A percentile compares a stretch with the other conserved stretches of the same genome.
These are phyloP conservation scores for Citrus mangshanensis DNA, from an alignment of 345 rosid species.

Conservation along the genomic window DNA sequence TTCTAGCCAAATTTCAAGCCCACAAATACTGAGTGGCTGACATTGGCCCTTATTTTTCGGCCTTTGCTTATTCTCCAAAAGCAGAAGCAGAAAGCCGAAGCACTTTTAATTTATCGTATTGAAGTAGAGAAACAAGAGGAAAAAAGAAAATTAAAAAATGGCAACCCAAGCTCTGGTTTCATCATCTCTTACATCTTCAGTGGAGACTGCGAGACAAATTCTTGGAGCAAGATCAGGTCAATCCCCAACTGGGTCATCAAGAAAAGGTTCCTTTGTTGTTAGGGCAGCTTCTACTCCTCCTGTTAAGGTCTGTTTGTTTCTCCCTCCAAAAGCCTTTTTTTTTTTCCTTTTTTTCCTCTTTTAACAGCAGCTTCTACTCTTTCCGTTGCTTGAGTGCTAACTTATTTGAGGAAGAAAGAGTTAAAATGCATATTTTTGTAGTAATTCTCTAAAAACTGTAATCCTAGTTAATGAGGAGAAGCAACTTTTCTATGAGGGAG, in stretches of 20 bases:
- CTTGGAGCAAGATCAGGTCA: slow-evolving; percentile 47
- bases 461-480: neutral
- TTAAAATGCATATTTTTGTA: neutral
- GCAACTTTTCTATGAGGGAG: neutral
- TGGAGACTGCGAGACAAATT: slow-evolving; percentile 73
- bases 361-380: neutral
- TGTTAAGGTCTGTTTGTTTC: slow-evolving; percentile 57
- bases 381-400: too few relatives aligned
- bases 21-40: slow-evolving; percentile 22
- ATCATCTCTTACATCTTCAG: slow-evolving; percentile 72
- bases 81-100: neutral
- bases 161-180: slow-evolving; percentile 94
- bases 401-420: neutral
- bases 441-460: neutral
- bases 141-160: slow-evolving; percentile 29
- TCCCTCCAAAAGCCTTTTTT: neutral
- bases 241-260: slow-evolving; percentile 36
- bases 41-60: slow-evolving; percentile 14
- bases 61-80: slow-evolving; percentile 13
- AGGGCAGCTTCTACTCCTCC: slow-evolving; percentile 90
- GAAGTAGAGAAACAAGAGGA: neutral
- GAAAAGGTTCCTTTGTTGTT: slow-evolving; percentile 61
- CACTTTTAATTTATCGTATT: too few relatives aligned
- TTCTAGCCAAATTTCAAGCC: slow-evolving; percentile 23
- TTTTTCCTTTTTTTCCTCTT: too few relatives aligned